These are phyloP conservation scores for Ilyonectria destructans DNA, from an alignment of 2,329 filamentous ascomycete genomes.

Conservation along the genomic window DNA sequence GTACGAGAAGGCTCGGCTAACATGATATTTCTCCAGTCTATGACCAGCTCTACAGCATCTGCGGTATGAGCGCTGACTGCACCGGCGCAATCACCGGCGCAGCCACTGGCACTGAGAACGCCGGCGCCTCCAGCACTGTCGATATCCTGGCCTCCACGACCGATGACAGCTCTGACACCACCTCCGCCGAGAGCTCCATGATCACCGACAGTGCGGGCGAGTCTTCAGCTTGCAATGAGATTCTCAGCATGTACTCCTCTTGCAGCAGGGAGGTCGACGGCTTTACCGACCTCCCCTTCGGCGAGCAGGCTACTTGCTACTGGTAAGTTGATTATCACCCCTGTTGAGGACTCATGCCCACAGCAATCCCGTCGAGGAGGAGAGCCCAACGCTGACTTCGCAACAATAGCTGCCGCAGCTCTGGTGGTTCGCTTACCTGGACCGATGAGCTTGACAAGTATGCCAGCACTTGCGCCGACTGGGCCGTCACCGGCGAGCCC, in stretches of 20 bases:
- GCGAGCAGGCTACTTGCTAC: slow-evolving; percentile 53
- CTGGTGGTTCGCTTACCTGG: slow-evolving; percentile 42
- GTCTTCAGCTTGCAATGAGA: slow-evolving; percentile 46
- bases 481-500: slow-evolving; percentile 50
- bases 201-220: slow-evolving; percentile 34
- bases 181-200: slow-evolving; percentile 22
- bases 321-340: slow-evolving; percentile 45
- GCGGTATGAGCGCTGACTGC: slow-evolving; percentile 37
- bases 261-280: slow-evolving; percentile 45
- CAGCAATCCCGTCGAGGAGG: not conserved
- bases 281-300: slow-evolving; percentile 48
- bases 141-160: slow-evolving; percentile 12
- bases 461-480: slow-evolving; percentile 51
- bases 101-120: not conserved
- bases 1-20: slow-evolving; percentile 32
- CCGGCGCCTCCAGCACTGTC: slow-evolving; percentile 11
- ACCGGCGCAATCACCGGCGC: slow-evolving; percentile 4
- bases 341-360: not conserved
- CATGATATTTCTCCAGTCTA: slow-evolving; percentile 41
- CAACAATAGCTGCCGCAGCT: slow-evolving; percentile 43
- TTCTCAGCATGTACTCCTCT: slow-evolving; percentile 48
- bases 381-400: slow-evolving; percentile 32
- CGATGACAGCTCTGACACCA: slow-evolving; percentile 26
- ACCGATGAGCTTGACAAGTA: slow-evolving; percentile 52
- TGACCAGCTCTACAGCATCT: slow-evolving; percentile 47